Conservation (phyloP, 2,329 filamentous ascomycete species). For the Neonectria coccinea region DNA sequence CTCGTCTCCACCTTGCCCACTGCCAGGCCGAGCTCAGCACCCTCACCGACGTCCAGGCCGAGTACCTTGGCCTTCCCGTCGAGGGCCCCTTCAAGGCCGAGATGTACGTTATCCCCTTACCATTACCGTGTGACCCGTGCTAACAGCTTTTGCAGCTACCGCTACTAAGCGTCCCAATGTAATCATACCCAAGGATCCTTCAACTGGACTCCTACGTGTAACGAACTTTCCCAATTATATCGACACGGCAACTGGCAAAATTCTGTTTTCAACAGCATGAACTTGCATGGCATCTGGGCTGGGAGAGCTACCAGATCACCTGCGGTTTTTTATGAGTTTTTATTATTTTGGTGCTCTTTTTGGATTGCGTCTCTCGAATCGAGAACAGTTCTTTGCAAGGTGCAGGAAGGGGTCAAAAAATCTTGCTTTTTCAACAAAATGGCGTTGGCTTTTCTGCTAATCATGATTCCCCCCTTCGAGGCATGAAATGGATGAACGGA, state of each 20-base stretch:
- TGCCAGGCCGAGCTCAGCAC: conserved; percentile 93
- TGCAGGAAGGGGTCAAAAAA: conserved; percentile 50
- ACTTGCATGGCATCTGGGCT: conserved; percentile 55
- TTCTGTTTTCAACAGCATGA: conserved; percentile 60
- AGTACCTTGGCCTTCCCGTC: conserved; percentile 88
- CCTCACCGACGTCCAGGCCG: conserved; percentile 87
- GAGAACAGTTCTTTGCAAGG: conserved; percentile 44
- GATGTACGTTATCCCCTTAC: conserved; percentile 68
- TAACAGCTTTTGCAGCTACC: conserved; percentile 50
- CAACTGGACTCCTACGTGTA: conserved; percentile 55
- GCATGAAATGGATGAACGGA: conserved; percentile 42
- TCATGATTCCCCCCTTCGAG: conserved; percentile 51
- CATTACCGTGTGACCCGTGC: background rate
- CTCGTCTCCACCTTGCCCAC: conserved; percentile 90
- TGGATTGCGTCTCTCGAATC: conserved; percentile 35
- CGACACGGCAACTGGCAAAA: conserved; percentile 51
- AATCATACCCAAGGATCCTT: conserved; percentile 54
- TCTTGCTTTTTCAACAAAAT: conserved; percentile 57
- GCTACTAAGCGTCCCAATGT: conserved; percentile 56
- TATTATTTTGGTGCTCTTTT: conserved; percentile 44
- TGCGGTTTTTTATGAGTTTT: conserved; percentile 41
- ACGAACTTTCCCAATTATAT: conserved; percentile 50
- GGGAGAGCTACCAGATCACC: conserved; percentile 46
- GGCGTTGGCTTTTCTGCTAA: conserved; percentile 54
- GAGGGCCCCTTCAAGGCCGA: conserved; percentile 98